Percentiles rank a stretch among this genome's conserved stretches.
Conservation (phyloP, 768 basidiomycete species). For the Suillus weaverae region DNA sequence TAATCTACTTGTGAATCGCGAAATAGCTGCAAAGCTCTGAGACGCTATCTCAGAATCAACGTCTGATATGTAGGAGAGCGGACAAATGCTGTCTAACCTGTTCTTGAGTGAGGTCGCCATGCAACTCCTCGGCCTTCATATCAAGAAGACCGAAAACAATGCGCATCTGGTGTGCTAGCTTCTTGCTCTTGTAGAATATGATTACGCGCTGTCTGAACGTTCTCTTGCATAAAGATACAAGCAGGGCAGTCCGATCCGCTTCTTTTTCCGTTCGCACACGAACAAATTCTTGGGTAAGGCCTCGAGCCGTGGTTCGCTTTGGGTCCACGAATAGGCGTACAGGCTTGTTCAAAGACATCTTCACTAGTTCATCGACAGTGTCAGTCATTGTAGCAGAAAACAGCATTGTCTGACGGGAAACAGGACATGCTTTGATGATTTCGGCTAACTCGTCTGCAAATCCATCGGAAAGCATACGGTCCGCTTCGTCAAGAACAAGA, state of each 20-base stretch:
- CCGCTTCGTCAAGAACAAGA: slow-evolving; percentile 95
- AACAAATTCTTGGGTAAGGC: slow-evolving; percentile 92
- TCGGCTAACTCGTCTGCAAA: slow-evolving; percentile 94
- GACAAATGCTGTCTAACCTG: slow-evolving; percentile 52
- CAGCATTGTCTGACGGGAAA: slow-evolving; percentile 92
- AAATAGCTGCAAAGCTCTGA: slow-evolving; percentile 83
- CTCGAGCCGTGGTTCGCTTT: slow-evolving; percentile 81
- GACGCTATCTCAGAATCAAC: slow-evolving; percentile 52
- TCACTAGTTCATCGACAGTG: slow-evolving; percentile 89
- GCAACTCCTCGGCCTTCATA: slow-evolving; percentile 90
- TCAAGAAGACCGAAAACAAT: slow-evolving; percentile 87
- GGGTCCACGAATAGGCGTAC: slow-evolving; percentile 95
- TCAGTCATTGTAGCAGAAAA: slow-evolving; percentile 99
- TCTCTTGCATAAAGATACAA: slow-evolving; percentile 82
- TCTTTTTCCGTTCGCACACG: slow-evolving; percentile 83
- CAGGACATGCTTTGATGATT: slow-evolving; percentile 88
- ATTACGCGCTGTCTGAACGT: slow-evolving; percentile 85
- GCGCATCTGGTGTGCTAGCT: slow-evolving; percentile 95
- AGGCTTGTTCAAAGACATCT: slow-evolving; percentile 89
- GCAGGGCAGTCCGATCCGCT: slow-evolving; percentile 70
- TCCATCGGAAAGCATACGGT: slow-evolving; percentile 94
- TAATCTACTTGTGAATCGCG: slow-evolving; percentile 87
- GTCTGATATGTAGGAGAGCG: slow-evolving; percentile 8
- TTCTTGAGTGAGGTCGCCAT: slow-evolving; percentile 95
- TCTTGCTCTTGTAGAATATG: slow-evolving; percentile 95